Evolutionary conservation across 2,329 filamentous ascomycete genomes (phyloP).

Genomic region (Aureobasidium namibiae): DNA sequence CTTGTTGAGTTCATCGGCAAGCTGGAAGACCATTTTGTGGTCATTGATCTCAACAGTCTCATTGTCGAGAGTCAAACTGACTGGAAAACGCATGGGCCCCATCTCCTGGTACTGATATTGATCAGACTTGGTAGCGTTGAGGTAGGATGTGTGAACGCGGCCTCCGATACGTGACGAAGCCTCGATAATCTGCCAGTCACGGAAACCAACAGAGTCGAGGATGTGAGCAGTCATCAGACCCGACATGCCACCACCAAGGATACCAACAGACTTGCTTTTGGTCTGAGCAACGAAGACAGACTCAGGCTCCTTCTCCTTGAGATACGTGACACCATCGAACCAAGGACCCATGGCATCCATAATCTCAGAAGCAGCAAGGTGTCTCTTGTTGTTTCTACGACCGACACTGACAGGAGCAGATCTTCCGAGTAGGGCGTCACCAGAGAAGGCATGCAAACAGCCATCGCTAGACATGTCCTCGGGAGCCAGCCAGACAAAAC

Average conservation of each 20-base stretch:
- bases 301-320: slow-evolving; percentile 47
- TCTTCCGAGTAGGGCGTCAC: slow-evolving; percentile 31
- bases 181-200: slow-evolving; percentile 55
- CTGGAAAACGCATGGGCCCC: slow-evolving; percentile 59
- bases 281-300: slow-evolving; percentile 44
- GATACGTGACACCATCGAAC: slow-evolving; percentile 57
- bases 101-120: slow-evolving; percentile 61
- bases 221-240: slow-evolving; percentile 51
- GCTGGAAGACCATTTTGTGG: slow-evolving; percentile 57
- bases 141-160: slow-evolving; percentile 55
- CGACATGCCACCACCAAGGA: slow-evolving; percentile 58
- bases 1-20: slow-evolving; percentile 51
- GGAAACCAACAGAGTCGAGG: slow-evolving; percentile 47
- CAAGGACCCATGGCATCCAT: slow-evolving; percentile 51
- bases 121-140: slow-evolving; percentile 48
- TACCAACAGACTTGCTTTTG: slow-evolving; percentile 53
- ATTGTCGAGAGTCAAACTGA: slow-evolving; percentile 44
- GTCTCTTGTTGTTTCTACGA: slow-evolving; percentile 27
- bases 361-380: slow-evolving; percentile 38
- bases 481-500: slow-evolving; percentile 42
- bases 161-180: slow-evolving; percentile 54
- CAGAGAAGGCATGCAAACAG: slow-evolving; percentile 39
- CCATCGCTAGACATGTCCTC: slow-evolving; percentile 30
- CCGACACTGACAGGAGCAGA: slow-evolving; percentile 33
- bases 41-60: slow-evolving; percentile 50